phyloP scores from a whole-genome alignment of 495 filamentous ascomycete species.

The Annulohypoxylon nitens region DNA sequence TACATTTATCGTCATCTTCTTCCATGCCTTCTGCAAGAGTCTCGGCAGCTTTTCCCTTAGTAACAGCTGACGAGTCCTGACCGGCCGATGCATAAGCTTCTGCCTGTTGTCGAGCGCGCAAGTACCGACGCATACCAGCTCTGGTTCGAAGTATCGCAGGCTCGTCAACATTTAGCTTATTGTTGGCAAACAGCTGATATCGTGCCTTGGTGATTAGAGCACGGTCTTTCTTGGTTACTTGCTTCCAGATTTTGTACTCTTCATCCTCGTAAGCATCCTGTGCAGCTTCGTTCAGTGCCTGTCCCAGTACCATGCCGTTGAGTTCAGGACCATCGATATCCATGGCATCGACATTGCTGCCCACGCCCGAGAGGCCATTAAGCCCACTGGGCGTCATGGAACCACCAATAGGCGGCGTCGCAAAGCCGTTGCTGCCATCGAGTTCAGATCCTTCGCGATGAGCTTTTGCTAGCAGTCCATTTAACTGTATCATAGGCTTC shows the following conservation, averaged over 20 bases:
- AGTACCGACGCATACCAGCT: conserved; percentile 76
- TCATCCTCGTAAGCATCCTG: conserved; percentile 76
- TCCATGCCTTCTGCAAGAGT: conserved; percentile 94
- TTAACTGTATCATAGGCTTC: conserved; percentile 69
- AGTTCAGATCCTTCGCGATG: conserved; percentile 66
- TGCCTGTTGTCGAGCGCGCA: conserved; percentile 76
- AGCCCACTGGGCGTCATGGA: conserved; percentile 82
- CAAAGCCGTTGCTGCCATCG: conserved; percentile 83
- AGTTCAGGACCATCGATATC: conserved; percentile 81
- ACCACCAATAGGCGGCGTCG: conserved; percentile 82
- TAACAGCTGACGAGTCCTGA: conserved; percentile 60
- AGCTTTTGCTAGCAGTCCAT: conserved; percentile 62
- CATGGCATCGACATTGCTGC: conserved; percentile 82
- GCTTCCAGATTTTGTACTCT: conserved; percentile 98
- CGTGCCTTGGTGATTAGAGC: conserved; percentile 84
- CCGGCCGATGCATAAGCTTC: conserved; percentile 58
- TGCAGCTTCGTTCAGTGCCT: conserved; percentile 65
- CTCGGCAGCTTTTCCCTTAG: conserved; percentile 66
- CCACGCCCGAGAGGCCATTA: conserved; percentile 72
- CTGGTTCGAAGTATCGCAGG: conserved; percentile 84
- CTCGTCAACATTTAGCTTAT: conserved; percentile 87
- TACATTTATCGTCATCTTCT: conserved; percentile 78
- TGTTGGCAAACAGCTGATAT: conserved; percentile 84
- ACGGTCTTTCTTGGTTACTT: conserved; percentile 95
- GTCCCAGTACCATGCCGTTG: conserved; percentile 69